Base-by-base conservation (phyloP, 1,139 yeast species). In the Kodamaea sp. region DNA sequence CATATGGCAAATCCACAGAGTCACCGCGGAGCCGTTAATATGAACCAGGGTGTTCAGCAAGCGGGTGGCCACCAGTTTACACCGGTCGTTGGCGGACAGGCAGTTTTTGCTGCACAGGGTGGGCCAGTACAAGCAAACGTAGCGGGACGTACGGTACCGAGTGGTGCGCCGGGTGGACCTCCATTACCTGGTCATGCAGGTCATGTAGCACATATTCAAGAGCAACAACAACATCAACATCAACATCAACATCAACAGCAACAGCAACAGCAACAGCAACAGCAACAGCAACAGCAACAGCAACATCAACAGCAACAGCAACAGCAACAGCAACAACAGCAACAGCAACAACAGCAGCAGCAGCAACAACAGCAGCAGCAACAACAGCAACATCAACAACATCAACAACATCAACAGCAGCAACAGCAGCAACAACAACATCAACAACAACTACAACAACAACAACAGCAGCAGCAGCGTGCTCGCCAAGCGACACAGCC, bases 221-320 rank as follows among this genome's bases (percentile, higher is more conserved):
- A 23, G 9, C 40, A 25, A 33, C 39, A 24, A 11, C 38, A 38
- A 20, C 36, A n/a, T n/a, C n/a, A n/a, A n/a, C 39, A 34, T 39
- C 26, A 34, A 30, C 29, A 57, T 31, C 64, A 58, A 41, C 60
- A 58, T 38, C 63, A 58, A 41, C 66, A 53, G 35, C 70, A 60
- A 41, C 56, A 59, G 30, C 60, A 42, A 35, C 65, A 52, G 43
- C 60, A 47, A 36, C 63, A 50, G 37, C 47, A 39, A 10, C 41
- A 41, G 25, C 47, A 44, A n/a, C n/a, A n/a, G 29, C 46, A 24
- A 41, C 42, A 37, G 40, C 32, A 38, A 40, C 39, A 34, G 37
- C 52, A 45, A 31, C 44, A 41, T 25, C 43, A 36, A 31, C 43
- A 38, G 36, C 44, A 41, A 24, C 39, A 37, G 35, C 47, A 48